A percentile compares a stretch with the other conserved stretches of the same genome.
phyloP scores from a whole-genome alignment of 306 rosid species.

The Abrus pulchellus region DNA sequence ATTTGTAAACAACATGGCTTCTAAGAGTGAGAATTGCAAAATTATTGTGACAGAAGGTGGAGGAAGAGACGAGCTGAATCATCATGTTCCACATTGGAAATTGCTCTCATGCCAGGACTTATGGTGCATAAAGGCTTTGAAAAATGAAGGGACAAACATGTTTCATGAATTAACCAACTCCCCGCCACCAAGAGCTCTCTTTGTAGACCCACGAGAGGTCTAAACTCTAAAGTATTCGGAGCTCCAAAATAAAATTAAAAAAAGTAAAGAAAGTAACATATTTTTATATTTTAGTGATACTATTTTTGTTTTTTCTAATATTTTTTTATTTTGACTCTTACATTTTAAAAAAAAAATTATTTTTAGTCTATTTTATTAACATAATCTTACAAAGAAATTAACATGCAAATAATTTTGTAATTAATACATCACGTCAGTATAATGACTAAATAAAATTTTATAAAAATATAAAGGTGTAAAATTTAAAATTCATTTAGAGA shows the following conservation, averaged over 20 bases:
- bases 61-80: conserved; percentile 56
- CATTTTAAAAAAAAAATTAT: too few relatives aligned
- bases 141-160: conserved; percentile 42
- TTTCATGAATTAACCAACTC: conserved; percentile 55
- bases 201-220: conserved; percentile 92
- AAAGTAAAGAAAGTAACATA: not conserved
- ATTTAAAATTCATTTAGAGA: too few relatives aligned
- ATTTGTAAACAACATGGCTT: conserved; percentile 74
- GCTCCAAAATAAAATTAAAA: not conserved
- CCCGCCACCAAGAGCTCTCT: conserved; percentile 65
- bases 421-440: too few relatives aligned
- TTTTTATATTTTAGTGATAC: too few relatives aligned
- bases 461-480: too few relatives aligned
- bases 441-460: too few relatives aligned
- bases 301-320: too few relatives aligned
- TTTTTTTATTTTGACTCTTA: too few relatives aligned
- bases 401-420: too few relatives aligned
- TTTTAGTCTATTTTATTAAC: too few relatives aligned
- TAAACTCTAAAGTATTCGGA: conserved; percentile 39
- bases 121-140: conserved; percentile 85
- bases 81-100: conserved; percentile 80
- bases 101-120: conserved; percentile 73
- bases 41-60: conserved; percentile 73
- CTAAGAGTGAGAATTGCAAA: conserved; percentile 58
- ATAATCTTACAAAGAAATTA: too few relatives aligned